Conservation (phyloP, 192 early-diverging fungal genomes). For the Phlyctochytrium arcticum region DNA sequence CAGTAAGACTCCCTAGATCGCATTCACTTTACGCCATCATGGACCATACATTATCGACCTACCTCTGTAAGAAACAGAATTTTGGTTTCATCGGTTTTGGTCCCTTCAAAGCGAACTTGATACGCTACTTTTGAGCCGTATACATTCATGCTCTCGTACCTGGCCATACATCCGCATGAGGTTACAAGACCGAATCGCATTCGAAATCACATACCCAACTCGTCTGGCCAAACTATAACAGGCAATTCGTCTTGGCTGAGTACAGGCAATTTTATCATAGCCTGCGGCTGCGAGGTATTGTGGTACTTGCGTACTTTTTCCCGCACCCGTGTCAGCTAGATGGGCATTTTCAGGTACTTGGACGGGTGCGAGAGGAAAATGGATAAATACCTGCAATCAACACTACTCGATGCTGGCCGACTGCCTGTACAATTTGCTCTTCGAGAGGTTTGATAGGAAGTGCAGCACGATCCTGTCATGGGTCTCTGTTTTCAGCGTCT, state of each 20-base stretch:
- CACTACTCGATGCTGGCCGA: conserved; percentile 53
- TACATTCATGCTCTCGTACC: conserved; percentile 57
- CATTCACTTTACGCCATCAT: too few relatives aligned
- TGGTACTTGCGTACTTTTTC: conserved; percentile 74
- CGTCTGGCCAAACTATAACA: conserved; percentile 59
- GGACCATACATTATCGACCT: not conserved
- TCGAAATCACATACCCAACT: conserved; percentile 45
- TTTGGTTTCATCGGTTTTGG: conserved; percentile 51
- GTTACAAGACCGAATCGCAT: conserved; percentile 31
- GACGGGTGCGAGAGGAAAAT: too few relatives aligned
- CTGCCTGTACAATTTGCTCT: conserved; percentile 53
- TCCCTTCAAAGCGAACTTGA: conserved; percentile 54
- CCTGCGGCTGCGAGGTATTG: conserved; percentile 71
- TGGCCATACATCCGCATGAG: conserved; percentile 18
- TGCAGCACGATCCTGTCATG: conserved; percentile 42
- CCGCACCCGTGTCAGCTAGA: conserved; percentile 43
- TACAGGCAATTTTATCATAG: conserved; percentile 61
- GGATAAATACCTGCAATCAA: conserved; percentile 68
- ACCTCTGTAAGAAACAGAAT: conserved; percentile 70
- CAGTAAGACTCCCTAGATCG: conserved; percentile 62
- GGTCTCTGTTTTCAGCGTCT: not conserved
- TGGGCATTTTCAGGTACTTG: too few relatives aligned
- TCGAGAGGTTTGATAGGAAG: conserved; percentile 64
- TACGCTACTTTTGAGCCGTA: conserved; percentile 64
- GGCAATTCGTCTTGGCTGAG: conserved; percentile 84